Evolutionary conservation across 176 grass and related monocot species (phyloP), one percentile per base, ranked within the genome.

Genomic region (Bothriochloa decipiens): DNA sequence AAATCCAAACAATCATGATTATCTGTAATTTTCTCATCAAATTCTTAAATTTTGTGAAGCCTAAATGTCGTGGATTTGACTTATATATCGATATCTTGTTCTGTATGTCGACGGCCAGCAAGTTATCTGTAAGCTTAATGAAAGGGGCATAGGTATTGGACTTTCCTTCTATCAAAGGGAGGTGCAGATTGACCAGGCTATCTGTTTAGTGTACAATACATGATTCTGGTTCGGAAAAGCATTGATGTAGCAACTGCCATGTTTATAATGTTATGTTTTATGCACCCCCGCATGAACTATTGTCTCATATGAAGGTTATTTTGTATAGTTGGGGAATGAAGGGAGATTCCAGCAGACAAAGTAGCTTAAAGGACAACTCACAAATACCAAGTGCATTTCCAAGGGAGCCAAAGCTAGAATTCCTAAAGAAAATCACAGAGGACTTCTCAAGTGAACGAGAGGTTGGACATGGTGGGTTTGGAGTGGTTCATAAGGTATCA

Each of bases 381-480:
- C 58, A 65, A 1, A 8, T 60, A n/a, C 0, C 25, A 70, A 61
- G 50, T 70, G 13, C 83, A 42, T 26, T 78, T 43, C 83, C 65
- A 13, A 70, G 18, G 65, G 23, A 69, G n/a, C 49, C 36, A 60
- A 10, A 75, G 6, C 32, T 78, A 58, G 17, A 62, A 70, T 70
- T 18, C 26, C 68, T 85, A 9, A 69, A 70, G 45, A 3, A 1
- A 2, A 78, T 85, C 65, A 85, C 74, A 35, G n/a, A 70, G 0
- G 25, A 85, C 35, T 85, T 85, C 37, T 85, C 83, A 4, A 75
- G 20, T 65, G 39, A 83, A 35, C 74, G 23, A 17, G 17, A 60
- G 36, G 16, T 85, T 8, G 83, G 83, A 43, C 35, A 15, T 2
- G 83, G 74, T 70, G 74, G 25, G 0, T 85, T 70, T 46, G 65